A percentile compares a stretch with the other conserved stretches of the same genome.
phyloP scores from a whole-genome alignment of 2,329 filamentous ascomycete species.

The Talaromyces verruculosus region DNA sequence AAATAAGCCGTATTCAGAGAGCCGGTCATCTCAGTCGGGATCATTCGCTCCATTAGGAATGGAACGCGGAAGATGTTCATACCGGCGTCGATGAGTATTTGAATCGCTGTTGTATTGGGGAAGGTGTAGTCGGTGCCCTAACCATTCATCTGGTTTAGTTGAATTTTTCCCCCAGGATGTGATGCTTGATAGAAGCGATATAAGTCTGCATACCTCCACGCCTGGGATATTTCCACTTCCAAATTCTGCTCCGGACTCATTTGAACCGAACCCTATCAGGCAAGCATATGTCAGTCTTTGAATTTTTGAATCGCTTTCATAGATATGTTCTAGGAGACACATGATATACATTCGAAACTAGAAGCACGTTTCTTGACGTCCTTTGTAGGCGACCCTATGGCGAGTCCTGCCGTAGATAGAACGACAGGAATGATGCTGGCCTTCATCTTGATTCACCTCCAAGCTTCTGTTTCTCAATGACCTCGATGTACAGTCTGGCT shows the following conservation, averaged over 20 bases:
- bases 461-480: not conserved
- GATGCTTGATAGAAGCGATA: not conserved
- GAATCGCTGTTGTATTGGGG: not conserved
- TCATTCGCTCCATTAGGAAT: constrained; percentile 58
- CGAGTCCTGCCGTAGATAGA: constrained; percentile 7
- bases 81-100: constrained; percentile 33
- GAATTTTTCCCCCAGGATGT: not conserved
- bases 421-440: not conserved
- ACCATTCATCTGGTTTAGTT: not conserved
- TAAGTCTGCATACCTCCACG: not conserved
- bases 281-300: not conserved
- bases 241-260: not conserved
- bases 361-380: not conserved
- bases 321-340: not conserved
- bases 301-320: not conserved
- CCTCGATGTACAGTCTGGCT: not conserved
- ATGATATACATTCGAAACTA: not conserved
- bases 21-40: not conserved
- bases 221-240: not conserved
- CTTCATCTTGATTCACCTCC: not conserved
- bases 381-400: not conserved
- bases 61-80: constrained; percentile 60
- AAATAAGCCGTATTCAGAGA: constrained; percentile 42
- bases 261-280: not conserved
- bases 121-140: not conserved